Base-by-base conservation (phyloP, 2,329 filamentous ascomycete genomes). In the Fusarium pilosicola region DNA sequence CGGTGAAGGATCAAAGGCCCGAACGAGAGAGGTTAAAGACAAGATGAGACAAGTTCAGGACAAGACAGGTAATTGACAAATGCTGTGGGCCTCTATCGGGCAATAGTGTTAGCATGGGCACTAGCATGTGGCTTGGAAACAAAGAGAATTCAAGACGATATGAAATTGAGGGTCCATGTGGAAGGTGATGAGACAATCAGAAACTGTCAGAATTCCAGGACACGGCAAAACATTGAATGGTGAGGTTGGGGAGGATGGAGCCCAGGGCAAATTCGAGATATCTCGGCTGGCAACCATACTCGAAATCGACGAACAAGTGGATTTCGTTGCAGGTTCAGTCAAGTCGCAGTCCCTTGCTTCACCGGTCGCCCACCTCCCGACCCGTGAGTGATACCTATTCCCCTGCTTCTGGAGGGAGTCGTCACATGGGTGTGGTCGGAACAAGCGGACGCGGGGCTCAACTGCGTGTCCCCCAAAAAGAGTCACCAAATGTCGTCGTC, bases 391-490 rank as follows among this genome's bases (percentile, higher is more conserved):
- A 67, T 68, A 30, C 30, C 30, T 30, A 46, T 74, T 62, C 60
- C 68, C 71, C 65, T 70, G 74, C 72, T 66, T 69, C 24, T 55
- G 51, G 51, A 73, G 74, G 62, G 73, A 76, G 63, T 77, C 63
- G 73, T 77, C 76, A 77, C 76, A 77, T 77, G 75, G 76, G 69
- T 44, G 67, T 65, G 67, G 60, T 63, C 64, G 67, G 67, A 75
- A 74, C 76, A 70, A 69, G 65, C 67, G 65, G 71, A 65, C 69
- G 75, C 69, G 69, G 69, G 75, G 75, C 65, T 70, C 41, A 63
- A 65, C 34, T 46, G 63, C 68, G 65, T 70, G 55, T 65, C 63
- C 62, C 56, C 42, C 39, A 68, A 62, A 38, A 63, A 65, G 65
- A 58, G 65, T 70, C 67, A 70, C 54, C 52, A 52, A 61, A 58